Percentiles rank a stretch among this genome's conserved stretches.
These are phyloP conservation scores for Larix kaempferi DNA, from an alignment of 75 land plant species.

Conservation along the genomic window DNA sequence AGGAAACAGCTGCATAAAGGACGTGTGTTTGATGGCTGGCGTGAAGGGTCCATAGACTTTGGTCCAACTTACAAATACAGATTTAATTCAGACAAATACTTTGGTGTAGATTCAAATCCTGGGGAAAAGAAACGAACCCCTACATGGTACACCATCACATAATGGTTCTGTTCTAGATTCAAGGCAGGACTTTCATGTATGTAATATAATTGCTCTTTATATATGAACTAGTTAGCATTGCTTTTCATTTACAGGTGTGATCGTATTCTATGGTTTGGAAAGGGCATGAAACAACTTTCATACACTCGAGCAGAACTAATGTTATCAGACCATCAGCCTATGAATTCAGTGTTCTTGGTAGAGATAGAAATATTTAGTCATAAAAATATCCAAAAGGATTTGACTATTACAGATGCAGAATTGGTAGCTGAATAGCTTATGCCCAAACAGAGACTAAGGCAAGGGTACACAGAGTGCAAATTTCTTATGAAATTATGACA, in stretches of 20 bases:
- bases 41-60: slow-evolving; percentile 63
- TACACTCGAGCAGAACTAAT: slow-evolving; percentile 52
- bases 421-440: slow-evolving; percentile 10
- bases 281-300: slow-evolving; percentile 52
- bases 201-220: not conserved
- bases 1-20: slow-evolving; percentile 43
- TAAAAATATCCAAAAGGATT: slow-evolving; percentile 23
- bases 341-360: slow-evolving; percentile 45
- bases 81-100: slow-evolving; percentile 42
- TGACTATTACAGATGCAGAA: slow-evolving; percentile 37
- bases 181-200: no score
- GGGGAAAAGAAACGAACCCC: slow-evolving; percentile 68
- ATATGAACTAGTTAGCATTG: not conserved
- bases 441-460: not conserved
- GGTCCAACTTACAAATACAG: slow-evolving; percentile 80
- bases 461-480: not conserved
- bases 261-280: slow-evolving; percentile 75
- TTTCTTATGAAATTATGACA: no score
- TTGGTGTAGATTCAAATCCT: slow-evolving; percentile 27
- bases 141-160: slow-evolving; percentile 44
- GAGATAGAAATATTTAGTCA: slow-evolving; percentile 21
- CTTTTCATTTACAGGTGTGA: slow-evolving; percentile 70
- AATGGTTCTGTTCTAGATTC: not conserved
- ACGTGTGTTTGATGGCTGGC: slow-evolving; percentile 71
- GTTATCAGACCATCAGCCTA: slow-evolving; percentile 83